A percentile compares a stretch with the other conserved stretches of the same genome.
phyloP scores from a whole-genome alignment of 306 rosid species.

The Macrotyloma uniflorum region DNA sequence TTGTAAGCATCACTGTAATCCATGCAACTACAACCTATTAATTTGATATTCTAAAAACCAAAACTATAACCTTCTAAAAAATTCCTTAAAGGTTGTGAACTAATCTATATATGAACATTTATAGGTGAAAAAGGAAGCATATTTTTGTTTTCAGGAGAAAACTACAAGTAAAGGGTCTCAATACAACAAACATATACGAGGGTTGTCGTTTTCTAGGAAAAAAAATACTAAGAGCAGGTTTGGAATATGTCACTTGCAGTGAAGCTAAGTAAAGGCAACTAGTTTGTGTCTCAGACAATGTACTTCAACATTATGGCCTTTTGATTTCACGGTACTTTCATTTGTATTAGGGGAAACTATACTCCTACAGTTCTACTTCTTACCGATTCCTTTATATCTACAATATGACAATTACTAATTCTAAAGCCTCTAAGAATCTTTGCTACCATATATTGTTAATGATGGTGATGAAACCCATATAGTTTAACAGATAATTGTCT shows the following conservation, averaged over 20 bases:
- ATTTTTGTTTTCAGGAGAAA: slow-evolving; percentile 12
- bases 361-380: not conserved
- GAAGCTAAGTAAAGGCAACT: not conserved
- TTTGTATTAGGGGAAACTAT: slow-evolving; percentile 8
- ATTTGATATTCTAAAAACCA: slow-evolving; percentile 10
- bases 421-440: slow-evolving; percentile 5
- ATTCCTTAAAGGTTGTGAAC: not conserved
- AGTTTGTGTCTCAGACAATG: not conserved
- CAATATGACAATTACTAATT: not conserved
- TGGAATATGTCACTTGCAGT: not conserved
- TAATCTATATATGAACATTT: not conserved
- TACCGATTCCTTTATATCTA: not conserved
- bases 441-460: slow-evolving; percentile 16
- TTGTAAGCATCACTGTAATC: slow-evolving; percentile 82
- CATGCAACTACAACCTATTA: slow-evolving; percentile 24
- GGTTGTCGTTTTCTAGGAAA: not conserved
- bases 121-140: slow-evolving; percentile 1
- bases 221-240: not conserved
- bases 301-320: slow-evolving; percentile 1
- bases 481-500: not conserved
- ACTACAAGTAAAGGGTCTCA: slow-evolving; percentile 9
- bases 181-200: not conserved
- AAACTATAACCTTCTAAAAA: not conserved
- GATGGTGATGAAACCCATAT: not conserved
- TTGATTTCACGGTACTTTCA: not conserved